Evolutionary conservation across 31 red algal species (phyloP).

Genomic region (Porphyra umbilicalis): DNA sequence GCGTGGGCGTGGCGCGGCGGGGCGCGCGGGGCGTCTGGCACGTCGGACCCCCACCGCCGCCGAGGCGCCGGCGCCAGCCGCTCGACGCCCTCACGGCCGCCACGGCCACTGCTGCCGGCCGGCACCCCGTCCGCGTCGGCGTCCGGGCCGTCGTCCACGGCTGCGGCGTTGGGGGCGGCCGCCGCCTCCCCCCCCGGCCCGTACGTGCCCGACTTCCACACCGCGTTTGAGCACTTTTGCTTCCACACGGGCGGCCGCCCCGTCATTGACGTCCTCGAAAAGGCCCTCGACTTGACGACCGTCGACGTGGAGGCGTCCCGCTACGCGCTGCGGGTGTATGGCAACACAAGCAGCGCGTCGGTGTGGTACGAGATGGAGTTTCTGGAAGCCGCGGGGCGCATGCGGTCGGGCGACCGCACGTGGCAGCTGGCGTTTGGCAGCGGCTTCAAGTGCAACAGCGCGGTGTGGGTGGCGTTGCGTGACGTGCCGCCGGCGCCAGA

Average conservation of each 20-base stretch:
- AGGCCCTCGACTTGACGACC: slow-evolving; percentile 68
- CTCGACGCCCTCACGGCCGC: too few relatives aligned
- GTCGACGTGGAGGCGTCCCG: slow-evolving; percentile 84
- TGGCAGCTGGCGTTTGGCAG: slow-evolving; percentile 99
- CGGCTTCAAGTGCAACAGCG: slow-evolving; percentile 99
- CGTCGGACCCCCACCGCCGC: background rate
- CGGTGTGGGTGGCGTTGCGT: slow-evolving; percentile 81
- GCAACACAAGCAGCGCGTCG: slow-evolving; percentile 97
- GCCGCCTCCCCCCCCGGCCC: slow-evolving; percentile 43
- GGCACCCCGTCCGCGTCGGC: background rate
- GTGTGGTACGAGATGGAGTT: slow-evolving; percentile 99
- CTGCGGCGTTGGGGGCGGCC: slow-evolving; percentile 17
- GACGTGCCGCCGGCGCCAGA: slow-evolving; percentile 26
- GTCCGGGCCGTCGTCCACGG: background rate
- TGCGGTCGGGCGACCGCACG: slow-evolving; percentile 66
- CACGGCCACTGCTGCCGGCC: background rate
- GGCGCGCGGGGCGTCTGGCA: background rate
- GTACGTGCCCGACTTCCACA: slow-evolving; percentile 95
- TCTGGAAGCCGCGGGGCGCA: slow-evolving; percentile 70
- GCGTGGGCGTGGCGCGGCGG: background rate
- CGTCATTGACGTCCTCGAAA: slow-evolving; percentile 93
- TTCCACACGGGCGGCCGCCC: slow-evolving; percentile 96
- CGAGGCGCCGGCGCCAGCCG: background rate
- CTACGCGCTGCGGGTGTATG: slow-evolving; percentile 76
- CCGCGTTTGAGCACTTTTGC: slow-evolving; percentile 97